A percentile compares a stretch with the other conserved stretches of the same genome.
Evolutionary conservation across 2,329 filamentous ascomycete genomes (phyloP).

Genomic region (Thielaviopsis ethacetica): DNA sequence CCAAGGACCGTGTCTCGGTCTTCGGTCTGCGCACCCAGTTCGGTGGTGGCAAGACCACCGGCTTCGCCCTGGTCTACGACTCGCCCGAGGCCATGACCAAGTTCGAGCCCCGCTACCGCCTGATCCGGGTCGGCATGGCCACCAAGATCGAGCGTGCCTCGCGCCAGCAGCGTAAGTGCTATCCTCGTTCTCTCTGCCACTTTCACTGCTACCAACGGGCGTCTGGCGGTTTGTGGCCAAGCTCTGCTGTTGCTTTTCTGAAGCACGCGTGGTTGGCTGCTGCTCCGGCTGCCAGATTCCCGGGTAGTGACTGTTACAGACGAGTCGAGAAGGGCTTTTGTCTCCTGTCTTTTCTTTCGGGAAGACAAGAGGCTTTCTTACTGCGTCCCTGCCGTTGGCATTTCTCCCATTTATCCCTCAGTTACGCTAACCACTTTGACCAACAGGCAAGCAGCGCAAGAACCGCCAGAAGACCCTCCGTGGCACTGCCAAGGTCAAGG

Average conservation of each 20-base stretch:
- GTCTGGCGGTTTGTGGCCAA: background rate
- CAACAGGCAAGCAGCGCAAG: conserved; percentile 98
- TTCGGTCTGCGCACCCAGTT: conserved; percentile 98
- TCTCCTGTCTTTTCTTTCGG: conserved; percentile 8
- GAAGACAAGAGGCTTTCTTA: conserved; percentile 12
- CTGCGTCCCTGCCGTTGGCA: background rate
- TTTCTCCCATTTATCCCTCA: background rate
- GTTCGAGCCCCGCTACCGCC: conserved; percentile 97
- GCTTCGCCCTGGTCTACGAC: conserved; percentile 98
- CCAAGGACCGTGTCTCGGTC: conserved; percentile 93
- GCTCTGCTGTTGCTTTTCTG: background rate
- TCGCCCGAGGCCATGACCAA: conserved; percentile 98
- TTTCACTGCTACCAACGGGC: conserved; percentile 7
- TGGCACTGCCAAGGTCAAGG: conserved; percentile 97
- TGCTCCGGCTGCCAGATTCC: background rate
- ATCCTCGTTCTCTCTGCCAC: conserved; percentile 12
- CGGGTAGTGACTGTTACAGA: conserved; percentile 8
- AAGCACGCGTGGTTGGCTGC: background rate
- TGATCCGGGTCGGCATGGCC: conserved; percentile 83
- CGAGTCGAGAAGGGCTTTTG: conserved; percentile 11
- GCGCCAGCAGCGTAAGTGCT: conserved; percentile 93
- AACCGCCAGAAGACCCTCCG: conserved; percentile 98
- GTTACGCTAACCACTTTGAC: background rate
- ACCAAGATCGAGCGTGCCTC: conserved; percentile 92
- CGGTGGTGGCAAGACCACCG: conserved; percentile 99